Conservation (phyloP, 805 yeast genomes). For the Monosporozyma aerobia region DNA sequence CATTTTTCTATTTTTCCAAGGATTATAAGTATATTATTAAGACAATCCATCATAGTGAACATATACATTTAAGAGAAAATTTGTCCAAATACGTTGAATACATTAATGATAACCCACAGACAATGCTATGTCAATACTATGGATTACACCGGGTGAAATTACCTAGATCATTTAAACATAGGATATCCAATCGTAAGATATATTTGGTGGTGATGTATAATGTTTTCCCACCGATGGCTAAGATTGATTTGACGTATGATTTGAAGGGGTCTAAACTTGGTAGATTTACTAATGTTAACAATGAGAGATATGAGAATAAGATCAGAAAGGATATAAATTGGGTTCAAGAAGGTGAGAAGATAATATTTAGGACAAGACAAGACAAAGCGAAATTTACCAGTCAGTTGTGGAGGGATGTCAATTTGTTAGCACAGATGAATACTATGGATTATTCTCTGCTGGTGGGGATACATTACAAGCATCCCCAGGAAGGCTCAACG, state of each 20-base stretch:
- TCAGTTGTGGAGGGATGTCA: constrained; percentile 74
- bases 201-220: constrained; percentile 96
- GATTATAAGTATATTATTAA: constrained; percentile 92
- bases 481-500: constrained; percentile 42
- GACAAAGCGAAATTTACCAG: constrained; percentile 41
- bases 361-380: constrained; percentile 68
- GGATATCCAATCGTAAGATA: constrained; percentile 52
- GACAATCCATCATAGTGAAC: constrained; percentile 91
- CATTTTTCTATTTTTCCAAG: constrained; percentile 88
- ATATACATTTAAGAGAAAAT: constrained; percentile 65
- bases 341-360: constrained; percentile 53
- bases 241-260: constrained; percentile 78
- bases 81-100: constrained; percentile 72
- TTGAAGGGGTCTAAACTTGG: constrained; percentile 91
- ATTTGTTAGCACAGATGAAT: constrained; percentile 59
- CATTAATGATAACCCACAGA: constrained; percentile 75
- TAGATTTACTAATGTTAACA: constrained; percentile 40
- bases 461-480: constrained; percentile 71
- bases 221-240: constrained; percentile 86
- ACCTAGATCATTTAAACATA: constrained; percentile 45
- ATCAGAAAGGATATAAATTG: constrained; percentile 73
- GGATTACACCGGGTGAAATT: constrained; percentile 90
- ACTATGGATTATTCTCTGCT: constrained; percentile 94
- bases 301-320: constrained; percentile 11
- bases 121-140: constrained; percentile 85